Evolutionary conservation across 2,329 filamentous ascomycete genomes (phyloP), one percentile per base, ranked within the genome.

Genomic region (Penicillium paneum): DNA sequence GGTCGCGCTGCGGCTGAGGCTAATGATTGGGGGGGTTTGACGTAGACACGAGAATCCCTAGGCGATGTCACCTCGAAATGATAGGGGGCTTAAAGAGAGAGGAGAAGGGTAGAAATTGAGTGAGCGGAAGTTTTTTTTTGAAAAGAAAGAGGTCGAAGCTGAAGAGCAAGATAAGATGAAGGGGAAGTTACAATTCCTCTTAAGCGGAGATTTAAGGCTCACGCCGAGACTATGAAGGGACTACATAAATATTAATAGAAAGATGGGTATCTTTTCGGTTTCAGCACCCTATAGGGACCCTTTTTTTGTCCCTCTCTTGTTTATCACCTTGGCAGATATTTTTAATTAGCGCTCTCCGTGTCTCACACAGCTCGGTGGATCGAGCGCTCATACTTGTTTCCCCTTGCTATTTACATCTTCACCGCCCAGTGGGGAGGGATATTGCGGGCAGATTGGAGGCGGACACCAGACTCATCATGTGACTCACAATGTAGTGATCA

Each of bases 1-100:
- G 66, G 68, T 63, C 19, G 46, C 34, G 34, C 28, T 24, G 38
- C 64, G 61, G 58, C 56, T 58, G 61, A 61, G 64, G 64, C 60
- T 65, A 63, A 67, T 46, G 52, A 50, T 56, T 31, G 39, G 39
- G 40, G 34, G 47, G 13, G 15, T 41, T 43, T 46, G 43, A 53
- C 39, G 49, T 57, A 26, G 35, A 44, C 42, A 52, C 49, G 47
- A 57, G 42, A 49, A 50, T 58, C 52, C 34, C 38, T 26, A 49
- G 50, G 39, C 34, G 41, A 39, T 39, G 28, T 36, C 28, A 15
- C 21, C 21, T 24, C 21, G 21, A 32, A 43, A 28, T 24, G 28
- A 28, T 50, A 38, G 8, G 39, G 21, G 39, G 39, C 29, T 19
- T 44, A 41, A 45, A 12, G 44, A 45, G 41, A 41, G 29, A 34